Evolutionary conservation across 2,329 filamentous ascomycete genomes (phyloP), one percentile per base, ranked within the genome.

Genomic region (Nemania bipapillata): DNA sequence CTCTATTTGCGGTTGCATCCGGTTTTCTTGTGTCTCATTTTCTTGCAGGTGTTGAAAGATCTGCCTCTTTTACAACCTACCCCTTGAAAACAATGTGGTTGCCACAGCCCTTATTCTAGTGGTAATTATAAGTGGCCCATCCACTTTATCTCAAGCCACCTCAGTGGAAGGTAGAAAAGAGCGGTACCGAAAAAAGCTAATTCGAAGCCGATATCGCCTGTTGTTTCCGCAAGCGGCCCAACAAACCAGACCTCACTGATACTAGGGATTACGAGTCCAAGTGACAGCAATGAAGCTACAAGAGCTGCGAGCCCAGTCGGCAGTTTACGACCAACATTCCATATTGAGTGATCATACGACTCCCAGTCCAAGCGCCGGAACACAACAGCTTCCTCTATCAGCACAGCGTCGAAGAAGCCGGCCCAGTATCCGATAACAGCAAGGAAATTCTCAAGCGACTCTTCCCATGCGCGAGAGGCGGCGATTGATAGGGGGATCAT

Each of bases 291-390:
- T 2, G 80, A 85, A 1, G 84, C 83, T 2, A 76, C 76, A 12
- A 87, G 70, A 2, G 86, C 86, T 0, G 86, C 83, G 4, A 83
- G 59, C 2, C 85, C 86, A 0, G 81, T 75, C 0, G 85, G 85
- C 26, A 87, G 76, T 69, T 77, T 70, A 42, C 75, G 73, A 4
- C 81, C 82, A 0, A 83, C 80, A 56, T 85, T 83, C 85, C 85
- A 87, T 60, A 81, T 79, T 8, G 79, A 77, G 30, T 81, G 80
- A 63, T 86, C 83, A 72, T 83, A 87, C 0, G 80, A 79, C 1
- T 78, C 76, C 64, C 80, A 85, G 65, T 83, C 77, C 62, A 82
- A 77, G 20, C 79, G 77, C 12, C 85, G 83, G 73, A 87, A 86
- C 5, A 85, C 77, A 12, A 86, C 73, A 68, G 86, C 80, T 76